Conservation (phyloP, 2,329 filamentous ascomycete species). For the Anthostomella pinea region DNA sequence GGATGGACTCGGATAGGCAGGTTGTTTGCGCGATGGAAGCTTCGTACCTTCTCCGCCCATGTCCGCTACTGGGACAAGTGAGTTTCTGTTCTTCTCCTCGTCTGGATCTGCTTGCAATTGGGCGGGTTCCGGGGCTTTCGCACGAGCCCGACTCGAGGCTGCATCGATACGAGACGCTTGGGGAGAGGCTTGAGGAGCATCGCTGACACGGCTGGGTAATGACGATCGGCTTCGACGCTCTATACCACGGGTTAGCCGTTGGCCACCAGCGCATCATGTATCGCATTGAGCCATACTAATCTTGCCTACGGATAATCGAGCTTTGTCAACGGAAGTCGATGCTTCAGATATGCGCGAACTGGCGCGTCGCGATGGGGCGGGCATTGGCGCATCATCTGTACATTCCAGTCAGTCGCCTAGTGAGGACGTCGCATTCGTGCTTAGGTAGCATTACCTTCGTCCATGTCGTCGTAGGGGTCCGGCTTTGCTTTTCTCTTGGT, state of each 20-base stretch:
- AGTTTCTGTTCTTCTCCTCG: slow-evolving; percentile 7
- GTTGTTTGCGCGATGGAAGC: neutral
- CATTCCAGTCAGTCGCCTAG: slow-evolving; percentile 9
- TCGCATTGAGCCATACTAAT: slow-evolving; percentile 15
- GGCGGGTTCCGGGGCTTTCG: slow-evolving; percentile 16
- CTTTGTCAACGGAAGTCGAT: slow-evolving; percentile 18
- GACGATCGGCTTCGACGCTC: slow-evolving; percentile 23
- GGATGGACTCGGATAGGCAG: too few species aligned
- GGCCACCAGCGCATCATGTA: slow-evolving; percentile 1
- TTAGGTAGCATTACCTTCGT: slow-evolving; percentile 20
- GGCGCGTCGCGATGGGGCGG: slow-evolving; percentile 17
- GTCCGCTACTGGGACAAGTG: slow-evolving; percentile 25
- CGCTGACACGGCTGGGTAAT: slow-evolving; percentile 10
- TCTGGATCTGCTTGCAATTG: slow-evolving; percentile 11
- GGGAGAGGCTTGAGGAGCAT: slow-evolving; percentile 9
- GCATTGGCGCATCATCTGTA: slow-evolving; percentile 21
- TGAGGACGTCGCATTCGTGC: too few species aligned
- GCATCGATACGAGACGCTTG: slow-evolving; percentile 15
- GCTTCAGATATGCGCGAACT: slow-evolving; percentile 24
- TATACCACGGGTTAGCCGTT: slow-evolving; percentile 7
- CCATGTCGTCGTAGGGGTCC: slow-evolving; percentile 28
- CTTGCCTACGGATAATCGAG: slow-evolving; percentile 14
- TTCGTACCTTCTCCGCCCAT: slow-evolving; percentile 27
- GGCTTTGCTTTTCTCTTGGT: slow-evolving; percentile 28
- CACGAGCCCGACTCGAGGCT: slow-evolving; percentile 13